Evolutionary conservation across 2,329 filamentous ascomycete species (phyloP), one percentile per base, ranked within the genome.

Genomic region (Hymenoscyphus repandus): DNA sequence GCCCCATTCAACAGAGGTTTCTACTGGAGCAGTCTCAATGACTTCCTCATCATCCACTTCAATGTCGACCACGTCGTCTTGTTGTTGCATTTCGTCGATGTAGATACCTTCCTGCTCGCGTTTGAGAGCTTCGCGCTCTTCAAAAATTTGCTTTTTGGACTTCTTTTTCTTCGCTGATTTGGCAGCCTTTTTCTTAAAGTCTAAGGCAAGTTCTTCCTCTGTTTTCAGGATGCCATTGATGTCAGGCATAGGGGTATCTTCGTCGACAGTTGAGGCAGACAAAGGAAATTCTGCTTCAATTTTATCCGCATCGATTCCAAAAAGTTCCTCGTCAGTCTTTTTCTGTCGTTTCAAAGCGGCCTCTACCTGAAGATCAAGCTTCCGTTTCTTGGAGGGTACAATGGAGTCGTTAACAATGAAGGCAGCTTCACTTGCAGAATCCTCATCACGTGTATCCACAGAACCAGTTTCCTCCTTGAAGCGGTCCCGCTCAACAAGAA

Each of bases 301-400:
- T 50, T 72, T 74, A 45, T 75, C 73, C 18, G 80, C 74, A 32
- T 77, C 79, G 40, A 86, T 74, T 12, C 80, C 83, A 63, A 90
- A 90, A 5, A 92, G 74, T 60, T 90, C 87, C 60, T 92, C 88
- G 51, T 91, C 88, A 0, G 76, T 76, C 65, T 89, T 90, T 72
- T 90, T 92, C 61, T 85, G 86, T 44, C 88, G 82, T 68, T 95
- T 93, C 45, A 87, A 80, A 42, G 85, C 79, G 49, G 79, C 78
- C 51, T 87, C 80, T 17, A 88, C 78, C 34, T 85, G 82, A 40
- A 83, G 72, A 36, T 86, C 80, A 36, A 89, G 75, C 68, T 92
- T 93, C 57, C 87, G 83, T 67, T 95, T 93, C 66, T 71, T 86
- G 62, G 68, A 72, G 64, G 68, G 75, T 52, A 66, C 70, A 57